phyloP scores from a whole-genome alignment of 345 rosid genomes.

The Diplotaxis tenuifolia region DNA sequence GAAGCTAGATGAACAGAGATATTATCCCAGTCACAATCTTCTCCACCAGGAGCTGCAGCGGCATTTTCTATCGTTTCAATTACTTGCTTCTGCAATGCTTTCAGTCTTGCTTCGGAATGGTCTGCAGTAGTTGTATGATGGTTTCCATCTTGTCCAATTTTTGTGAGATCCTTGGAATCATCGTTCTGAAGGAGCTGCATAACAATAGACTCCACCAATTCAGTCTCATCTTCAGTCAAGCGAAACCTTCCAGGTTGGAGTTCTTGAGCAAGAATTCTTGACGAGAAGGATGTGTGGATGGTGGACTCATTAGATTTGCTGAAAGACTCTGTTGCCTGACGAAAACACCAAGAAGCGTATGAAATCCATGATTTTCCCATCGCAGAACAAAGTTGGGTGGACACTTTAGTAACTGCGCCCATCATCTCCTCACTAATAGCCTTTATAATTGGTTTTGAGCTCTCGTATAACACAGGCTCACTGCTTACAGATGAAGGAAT shows the following conservation, averaged over 20 bases:
- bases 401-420: constrained; percentile 69
- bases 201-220: constrained; percentile 46
- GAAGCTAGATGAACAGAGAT: constrained; percentile 66
- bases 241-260: constrained; percentile 59
- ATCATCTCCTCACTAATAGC: constrained; percentile 61
- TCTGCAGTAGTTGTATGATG: constrained; percentile 36
- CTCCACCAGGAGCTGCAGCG: constrained; percentile 69
- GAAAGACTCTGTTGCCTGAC: constrained; percentile 62
- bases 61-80: constrained; percentile 63
- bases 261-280: constrained; percentile 60
- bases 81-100: constrained; percentile 53
- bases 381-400: constrained; percentile 76
- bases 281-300: constrained; percentile 52
- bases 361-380: constrained; percentile 96
- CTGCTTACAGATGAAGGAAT: constrained; percentile 38
- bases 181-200: constrained; percentile 43
- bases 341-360: constrained; percentile 89
- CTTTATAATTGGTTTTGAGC: constrained; percentile 36
- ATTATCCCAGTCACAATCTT: constrained; percentile 49
- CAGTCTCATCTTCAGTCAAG: constrained; percentile 67
- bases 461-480: constrained; percentile 22
- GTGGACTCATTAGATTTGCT: constrained; percentile 39
- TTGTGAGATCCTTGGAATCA: constrained; percentile 25
- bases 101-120: constrained; percentile 35
- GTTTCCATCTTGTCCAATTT: constrained; percentile 37